A percentile compares a stretch with the other conserved stretches of the same genome.
phyloP scores from a whole-genome alignment of 2,329 filamentous ascomycete species.

The Diaporthe citriasiana region DNA sequence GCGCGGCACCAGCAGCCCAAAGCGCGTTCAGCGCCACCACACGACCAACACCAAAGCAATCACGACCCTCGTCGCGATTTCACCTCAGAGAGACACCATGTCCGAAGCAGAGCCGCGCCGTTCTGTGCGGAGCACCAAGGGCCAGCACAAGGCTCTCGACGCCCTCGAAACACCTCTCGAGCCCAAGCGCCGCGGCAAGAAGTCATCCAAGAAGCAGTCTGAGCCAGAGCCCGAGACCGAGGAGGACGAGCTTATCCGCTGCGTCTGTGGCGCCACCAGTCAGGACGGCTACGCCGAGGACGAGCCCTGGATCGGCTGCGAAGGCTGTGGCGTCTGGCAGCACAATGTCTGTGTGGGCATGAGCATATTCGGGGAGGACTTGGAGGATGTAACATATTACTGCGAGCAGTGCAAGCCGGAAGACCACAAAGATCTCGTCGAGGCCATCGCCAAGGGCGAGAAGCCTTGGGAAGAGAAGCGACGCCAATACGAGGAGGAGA shows the following conservation, averaged over 20 bases:
- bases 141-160: conserved; percentile 93
- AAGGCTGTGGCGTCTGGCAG: conserved; percentile 94
- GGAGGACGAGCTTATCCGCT: conserved; percentile 86
- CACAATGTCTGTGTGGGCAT: conserved; percentile 97
- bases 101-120: conserved; percentile 83
- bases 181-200: conserved; percentile 66
- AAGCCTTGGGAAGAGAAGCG: conserved; percentile 86
- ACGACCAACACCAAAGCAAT: background rate
- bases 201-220: conserved; percentile 68
- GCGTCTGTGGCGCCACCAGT: conserved; percentile 90
- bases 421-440: conserved; percentile 84
- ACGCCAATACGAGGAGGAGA: conserved; percentile 73
- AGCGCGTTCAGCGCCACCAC: conserved; percentile 1
- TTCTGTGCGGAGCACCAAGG: conserved; percentile 96
- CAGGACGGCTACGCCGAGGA: conserved; percentile 84
- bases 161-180: conserved; percentile 73
- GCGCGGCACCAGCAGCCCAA: background rate
- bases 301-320: conserved; percentile 96
- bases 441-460: conserved; percentile 83
- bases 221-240: conserved; percentile 68
- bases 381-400: conserved; percentile 84
- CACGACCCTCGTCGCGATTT: background rate
- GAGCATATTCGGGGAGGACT: conserved; percentile 80
- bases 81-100: conserved; percentile 25
- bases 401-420: conserved; percentile 92